phyloP scores from a whole-genome alignment of 257 asterid genomes.

The Apocynum venetum region DNA sequence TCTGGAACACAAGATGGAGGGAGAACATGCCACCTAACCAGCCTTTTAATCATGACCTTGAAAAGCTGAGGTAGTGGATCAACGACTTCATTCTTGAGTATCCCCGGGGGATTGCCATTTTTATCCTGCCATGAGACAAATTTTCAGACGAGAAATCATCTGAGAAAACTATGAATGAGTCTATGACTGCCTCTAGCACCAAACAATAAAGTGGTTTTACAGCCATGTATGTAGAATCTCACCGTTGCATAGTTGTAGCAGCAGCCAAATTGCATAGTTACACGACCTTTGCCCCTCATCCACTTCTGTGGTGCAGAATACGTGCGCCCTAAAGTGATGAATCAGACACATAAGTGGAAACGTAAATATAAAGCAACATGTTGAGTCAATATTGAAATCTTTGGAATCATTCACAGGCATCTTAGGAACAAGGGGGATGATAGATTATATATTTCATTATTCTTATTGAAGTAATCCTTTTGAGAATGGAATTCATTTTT shows the following conservation, averaged over 20 bases:
- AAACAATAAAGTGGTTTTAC: not conserved
- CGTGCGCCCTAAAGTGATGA: constrained; percentile 27
- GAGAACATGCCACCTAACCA: constrained; percentile 43
- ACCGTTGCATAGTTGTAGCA: constrained; percentile 38
- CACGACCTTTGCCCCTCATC: constrained; percentile 49
- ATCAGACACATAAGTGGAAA: not conserved
- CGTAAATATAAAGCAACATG: not conserved
- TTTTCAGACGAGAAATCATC: not conserved
- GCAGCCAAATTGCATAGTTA: constrained; percentile 48
- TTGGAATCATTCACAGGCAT: not conserved
- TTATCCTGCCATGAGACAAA: constrained; percentile 30
- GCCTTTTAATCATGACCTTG: constrained; percentile 41
- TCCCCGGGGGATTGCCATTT: constrained; percentile 43
- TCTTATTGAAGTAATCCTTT: not conserved
- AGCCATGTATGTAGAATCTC: not conserved
- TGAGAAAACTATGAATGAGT: not conserved
- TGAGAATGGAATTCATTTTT: not conserved
- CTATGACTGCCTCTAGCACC: not conserved
- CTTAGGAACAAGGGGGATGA: not conserved
- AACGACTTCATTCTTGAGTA: constrained; percentile 28
- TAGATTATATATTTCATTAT: not conserved
- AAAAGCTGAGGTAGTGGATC: constrained; percentile 43
- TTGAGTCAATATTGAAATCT: not conserved
- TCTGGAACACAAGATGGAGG: constrained; percentile 44
- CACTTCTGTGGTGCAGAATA: constrained; percentile 41